These are phyloP conservation scores for Mycena galericulata DNA, from an alignment of 768 basidiomycete genomes.

Conservation along the genomic window DNA sequence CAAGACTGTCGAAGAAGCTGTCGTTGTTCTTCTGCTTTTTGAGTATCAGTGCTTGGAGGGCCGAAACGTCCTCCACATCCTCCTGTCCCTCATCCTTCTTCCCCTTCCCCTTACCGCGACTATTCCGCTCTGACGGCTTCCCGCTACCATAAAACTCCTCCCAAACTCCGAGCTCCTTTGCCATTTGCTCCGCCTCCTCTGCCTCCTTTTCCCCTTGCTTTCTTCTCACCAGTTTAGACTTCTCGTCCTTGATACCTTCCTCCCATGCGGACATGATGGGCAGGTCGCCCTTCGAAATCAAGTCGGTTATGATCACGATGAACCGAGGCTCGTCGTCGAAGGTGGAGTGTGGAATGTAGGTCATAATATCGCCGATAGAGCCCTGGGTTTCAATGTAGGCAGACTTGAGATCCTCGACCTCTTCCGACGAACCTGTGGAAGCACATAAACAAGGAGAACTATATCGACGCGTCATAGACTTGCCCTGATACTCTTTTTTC, in stretches of 20 bases:
- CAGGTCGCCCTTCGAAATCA: conserved; percentile 74
- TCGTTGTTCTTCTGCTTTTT: conserved; percentile 76
- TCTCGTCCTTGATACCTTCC: conserved; percentile 80
- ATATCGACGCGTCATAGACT: conserved; percentile 20
- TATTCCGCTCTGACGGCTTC: conserved; percentile 69
- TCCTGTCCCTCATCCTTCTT: conserved; percentile 56
- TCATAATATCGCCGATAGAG: conserved; percentile 85
- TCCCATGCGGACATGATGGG: conserved; percentile 72
- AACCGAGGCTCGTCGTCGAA: conserved; percentile 90
- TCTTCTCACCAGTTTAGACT: conserved; percentile 77
- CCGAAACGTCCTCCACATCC: conserved; percentile 74
- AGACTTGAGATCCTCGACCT: conserved; percentile 79
- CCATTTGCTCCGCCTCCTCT: conserved; percentile 83
- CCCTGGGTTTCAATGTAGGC: conserved; percentile 83
- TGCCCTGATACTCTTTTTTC: conserved; percentile 95
- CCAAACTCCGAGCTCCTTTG: conserved; percentile 93
- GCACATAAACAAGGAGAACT: neutral
- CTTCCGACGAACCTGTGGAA: conserved; percentile 83
- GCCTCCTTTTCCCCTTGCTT: conserved; percentile 86
- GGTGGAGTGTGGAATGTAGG: conserved; percentile 87
- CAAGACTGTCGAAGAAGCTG: conserved; percentile 80
- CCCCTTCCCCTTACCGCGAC: conserved; percentile 63
- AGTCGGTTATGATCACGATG: conserved; percentile 70
- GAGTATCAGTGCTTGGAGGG: conserved; percentile 84
- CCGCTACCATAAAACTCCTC: conserved; percentile 92